phyloP scores from a whole-genome alignment of 371 early-diverging fungal genomes.

The Mortierella sp. region DNA sequence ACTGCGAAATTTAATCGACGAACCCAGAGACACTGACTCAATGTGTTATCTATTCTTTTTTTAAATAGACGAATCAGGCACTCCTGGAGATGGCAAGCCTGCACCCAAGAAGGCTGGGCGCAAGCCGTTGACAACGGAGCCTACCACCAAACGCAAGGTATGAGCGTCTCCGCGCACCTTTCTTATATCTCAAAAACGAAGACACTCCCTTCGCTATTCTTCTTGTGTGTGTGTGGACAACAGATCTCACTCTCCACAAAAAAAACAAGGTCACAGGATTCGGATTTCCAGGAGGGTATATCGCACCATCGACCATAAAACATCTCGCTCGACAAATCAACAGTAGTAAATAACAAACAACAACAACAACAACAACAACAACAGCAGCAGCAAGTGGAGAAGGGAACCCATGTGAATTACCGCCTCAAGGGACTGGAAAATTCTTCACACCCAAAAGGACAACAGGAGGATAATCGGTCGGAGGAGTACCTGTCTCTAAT shows the following conservation, averaged over 20 bases:
- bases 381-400: not conserved
- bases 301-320: not conserved
- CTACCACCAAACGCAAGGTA: conserved; percentile 25
- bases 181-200: not conserved
- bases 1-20: too few relatives aligned
- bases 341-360: not conserved
- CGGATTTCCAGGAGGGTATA: not conserved
- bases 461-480: not conserved
- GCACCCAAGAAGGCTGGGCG: conserved; percentile 27
- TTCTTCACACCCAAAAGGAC: not conserved
- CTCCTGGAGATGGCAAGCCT: conserved; percentile 14
- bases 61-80: not conserved
- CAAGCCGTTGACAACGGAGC: conserved; percentile 20
- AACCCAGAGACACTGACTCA: not conserved
- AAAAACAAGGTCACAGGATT: conserved; percentile 4
- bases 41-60: not conserved
- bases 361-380: not conserved
- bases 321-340: not conserved
- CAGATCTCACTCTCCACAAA: not conserved
- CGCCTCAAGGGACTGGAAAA: not conserved
- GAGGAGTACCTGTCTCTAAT: not conserved
- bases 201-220: too few relatives aligned
- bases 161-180: not conserved
- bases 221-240: too few relatives aligned
- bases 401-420: not conserved